Conservation (phyloP, 2,329 filamentous ascomycete species). For the Fusarium caatingaense region DNA sequence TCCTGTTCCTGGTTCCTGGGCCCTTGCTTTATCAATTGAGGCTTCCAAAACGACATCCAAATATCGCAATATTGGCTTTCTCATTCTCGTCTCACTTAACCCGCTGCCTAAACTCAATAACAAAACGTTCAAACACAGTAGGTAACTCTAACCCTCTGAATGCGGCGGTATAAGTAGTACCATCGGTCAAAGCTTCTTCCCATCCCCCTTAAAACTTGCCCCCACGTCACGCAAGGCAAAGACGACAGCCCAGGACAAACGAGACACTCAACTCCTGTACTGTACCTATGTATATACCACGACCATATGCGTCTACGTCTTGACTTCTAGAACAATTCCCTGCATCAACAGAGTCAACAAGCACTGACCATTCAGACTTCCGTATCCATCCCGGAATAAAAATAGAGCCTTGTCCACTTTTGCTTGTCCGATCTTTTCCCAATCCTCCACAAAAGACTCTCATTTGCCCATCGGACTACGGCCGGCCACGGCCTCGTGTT, state of each 20-base stretch:
- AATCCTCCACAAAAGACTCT: conserved; percentile 10
- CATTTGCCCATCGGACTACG: conserved; percentile 12
- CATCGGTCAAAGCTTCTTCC: conserved; percentile 41
- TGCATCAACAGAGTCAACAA: conserved; percentile 10
- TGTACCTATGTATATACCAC: not conserved
- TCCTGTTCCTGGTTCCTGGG: conserved; percentile 34
- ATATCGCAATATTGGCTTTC: not conserved
- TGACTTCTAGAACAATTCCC: conserved; percentile 41
- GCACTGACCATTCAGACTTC: conserved; percentile 11
- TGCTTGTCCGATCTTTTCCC: conserved; percentile 15
- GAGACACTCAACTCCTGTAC: conserved; percentile 20
- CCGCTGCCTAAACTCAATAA: not conserved
- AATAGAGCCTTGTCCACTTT: conserved; percentile 25
- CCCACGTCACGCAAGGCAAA: conserved; percentile 39
- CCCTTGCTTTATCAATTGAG: conserved; percentile 27
- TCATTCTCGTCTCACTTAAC: not conserved
- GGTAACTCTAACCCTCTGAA: conserved; percentile 14
- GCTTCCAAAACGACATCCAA: not conserved
- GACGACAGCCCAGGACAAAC: conserved; percentile 2
- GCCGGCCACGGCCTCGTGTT: conserved; percentile 31
- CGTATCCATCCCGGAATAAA: conserved; percentile 16
- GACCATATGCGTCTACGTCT: conserved; percentile 12
- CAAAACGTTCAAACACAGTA: conserved; percentile 13
- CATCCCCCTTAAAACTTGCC: conserved; percentile 22
- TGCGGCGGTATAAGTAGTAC: conserved; percentile 30